Base-by-base conservation (phyloP, 805 yeast species). In the Monosporozyma aerobia region DNA sequence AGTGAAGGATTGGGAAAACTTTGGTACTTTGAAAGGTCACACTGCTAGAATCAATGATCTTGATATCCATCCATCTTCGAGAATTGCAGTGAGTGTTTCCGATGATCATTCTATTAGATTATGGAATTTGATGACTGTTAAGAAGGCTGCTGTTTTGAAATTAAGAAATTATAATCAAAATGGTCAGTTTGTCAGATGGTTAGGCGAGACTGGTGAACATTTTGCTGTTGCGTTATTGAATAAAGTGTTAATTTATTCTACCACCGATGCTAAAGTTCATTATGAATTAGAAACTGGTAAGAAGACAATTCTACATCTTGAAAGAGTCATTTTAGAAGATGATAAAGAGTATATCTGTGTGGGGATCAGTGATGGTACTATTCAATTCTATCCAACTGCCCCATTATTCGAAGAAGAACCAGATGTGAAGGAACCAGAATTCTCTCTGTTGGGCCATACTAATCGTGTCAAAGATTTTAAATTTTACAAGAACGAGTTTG, bases 91-190 rank as follows among this genome's bases (percentile, higher is more conserved):
- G 29, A 85, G 95, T 55, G 96, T 90, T 4, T 87, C 95, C 53
- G 82, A 79, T 30, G 99, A 94, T 68, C 79, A 80, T 56, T 85
- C 95, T 6, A 77, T 94, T 39, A 76, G 92, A 63, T 75, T 94
- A 54, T 94, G 99, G 99, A 94, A 94, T 65, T 74, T 94, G 58
- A 92, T 94, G 98, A 92, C 97, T 1, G 94, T 89, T 13, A 87
- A 87, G 66, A 90, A 90, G 69, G 98, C 98, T 19, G 90, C 96
- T 1, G 75, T 79, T 10, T 72, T 90, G 69, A 90, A 86, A 63
- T 71, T 87, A 54, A 83, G 78, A 64, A 80, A 76, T 55, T 87
- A 83, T 63, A 82, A 84, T 57, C 87, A 85, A 68, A 70, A 75
- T 53, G 85, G 83, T 46, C 83, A 81, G 55, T 73, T 72, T 62